Evolutionary conservation across 306 rosid species (phyloP), one percentile per base, ranked within the genome.

Genomic region (Sindora glabra): DNA sequence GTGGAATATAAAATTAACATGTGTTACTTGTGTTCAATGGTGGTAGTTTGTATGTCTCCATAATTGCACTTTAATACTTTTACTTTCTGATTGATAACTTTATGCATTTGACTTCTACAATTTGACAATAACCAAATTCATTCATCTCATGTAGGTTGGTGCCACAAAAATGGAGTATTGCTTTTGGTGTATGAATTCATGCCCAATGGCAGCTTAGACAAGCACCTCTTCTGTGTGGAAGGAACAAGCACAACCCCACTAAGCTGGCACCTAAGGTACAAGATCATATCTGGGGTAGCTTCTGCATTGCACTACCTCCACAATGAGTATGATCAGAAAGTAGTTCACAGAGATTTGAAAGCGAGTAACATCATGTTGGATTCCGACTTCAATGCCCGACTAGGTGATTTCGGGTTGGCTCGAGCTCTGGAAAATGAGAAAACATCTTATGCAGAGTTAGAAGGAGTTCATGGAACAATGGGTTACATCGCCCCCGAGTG

Each of bases 401-500:
- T 86, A 0, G 95, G 95, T 0, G 95, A 86, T 55, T 86, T 86
- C 0, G 95, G 95, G 13, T 59, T 86, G 16, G 95, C 95, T 2
- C 85, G 90, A 0, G 95, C 90, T 5, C 2, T 87, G 1, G 95
- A 87, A 38, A 77, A 87, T 9, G 95, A 79, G 54, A 79, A 77
- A 32, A 83, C 81, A 21, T 87, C 95, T 0, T 87, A 87, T 14
- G 83, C 84, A 0, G 89, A 83, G 62, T 12, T 83, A 0, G 88
- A 67, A 38, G 89, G 95, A 1, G 67, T 87, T 11, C 91, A 62
- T 1, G 95, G 95, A 23, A 87, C 95, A 0, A 67, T 87, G 72
- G 95, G 95, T 1, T 87, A 87, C 79, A 87, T 87, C 1, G 95
- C 91, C 1, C 89, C 95, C 0, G 95, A 87, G 59, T 87, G 95